Conservation (phyloP, 768 basidiomycete genomes). For the Trametes gibbosa region DNA sequence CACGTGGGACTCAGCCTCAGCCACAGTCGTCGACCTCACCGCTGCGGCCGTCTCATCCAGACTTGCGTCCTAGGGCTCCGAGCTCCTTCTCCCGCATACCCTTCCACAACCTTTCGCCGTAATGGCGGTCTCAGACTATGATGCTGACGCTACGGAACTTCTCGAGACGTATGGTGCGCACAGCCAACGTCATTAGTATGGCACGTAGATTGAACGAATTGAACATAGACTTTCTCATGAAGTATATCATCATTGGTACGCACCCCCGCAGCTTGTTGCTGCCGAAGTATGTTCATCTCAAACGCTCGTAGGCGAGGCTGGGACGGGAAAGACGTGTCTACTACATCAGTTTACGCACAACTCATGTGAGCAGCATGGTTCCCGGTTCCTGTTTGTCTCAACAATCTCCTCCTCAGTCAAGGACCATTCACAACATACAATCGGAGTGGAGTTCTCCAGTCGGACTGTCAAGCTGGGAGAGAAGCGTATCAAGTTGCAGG, state of each 20-base stretch:
- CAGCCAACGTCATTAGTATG: not conserved
- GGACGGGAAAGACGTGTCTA: constrained; percentile 95
- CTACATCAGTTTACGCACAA: constrained; percentile 97
- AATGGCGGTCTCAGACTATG: constrained; percentile 46
- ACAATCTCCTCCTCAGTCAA: constrained; percentile 58
- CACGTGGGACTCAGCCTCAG: constrained; percentile 17
- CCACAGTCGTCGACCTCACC: constrained; percentile 19
- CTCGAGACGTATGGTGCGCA: constrained; percentile 87
- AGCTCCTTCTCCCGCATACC: not conserved
- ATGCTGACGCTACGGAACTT: constrained; percentile 86
- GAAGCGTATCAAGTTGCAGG: constrained; percentile 94
- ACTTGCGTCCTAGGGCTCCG: constrained; percentile 3
- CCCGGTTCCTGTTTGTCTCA: not conserved
- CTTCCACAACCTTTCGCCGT: not conserved
- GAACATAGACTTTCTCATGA: constrained; percentile 85
- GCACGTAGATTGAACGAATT: not conserved
- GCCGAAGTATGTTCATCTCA: not conserved
- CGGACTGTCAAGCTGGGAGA: constrained; percentile 90
- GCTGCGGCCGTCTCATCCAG: constrained; percentile 13
- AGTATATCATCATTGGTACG: constrained; percentile 94
- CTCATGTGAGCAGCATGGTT: constrained; percentile 62
- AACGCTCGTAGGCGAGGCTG: constrained; percentile 75
- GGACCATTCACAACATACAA: constrained; percentile 95
- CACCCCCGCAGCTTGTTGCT: not conserved
- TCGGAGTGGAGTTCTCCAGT: constrained; percentile 97